Evolutionary conservation across 2,329 filamentous ascomycete species (phyloP), one percentile per base, ranked within the genome.

Genomic region (Penicillium fuscoglaucum): DNA sequence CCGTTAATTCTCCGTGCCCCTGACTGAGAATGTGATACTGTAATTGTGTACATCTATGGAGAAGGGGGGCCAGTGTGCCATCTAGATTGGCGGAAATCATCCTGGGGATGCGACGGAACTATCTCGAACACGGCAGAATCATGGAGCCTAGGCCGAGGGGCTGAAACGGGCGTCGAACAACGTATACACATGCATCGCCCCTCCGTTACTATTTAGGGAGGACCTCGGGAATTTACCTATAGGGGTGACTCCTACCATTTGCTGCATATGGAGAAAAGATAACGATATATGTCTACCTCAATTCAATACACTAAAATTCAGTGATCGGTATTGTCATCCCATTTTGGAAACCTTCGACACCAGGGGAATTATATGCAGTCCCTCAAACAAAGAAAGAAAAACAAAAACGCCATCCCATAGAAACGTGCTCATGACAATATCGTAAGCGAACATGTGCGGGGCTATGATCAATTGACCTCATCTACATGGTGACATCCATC

Each of bases 401-500:
- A 50, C 59, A 52, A 59, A 52, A 65, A 68, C 66, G 67, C 66
- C 67, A 64, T 59, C 55, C 60, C 57, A 66, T 66, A 63, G 64
- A 57, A 59, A 64, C 60, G 65, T 67, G 60, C 63, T 67, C 65
- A 62, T 67, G 63, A 63, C 60, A 58, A 63, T 52, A 59, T 67
- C 65, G 61, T 67, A 64, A 60, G 58, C 61, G 54, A 58, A 53
- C 58, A 67, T 65, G 64, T 63, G 66, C 63, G 55, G 57, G 57
- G 56, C 45, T 51, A 49, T 8, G 29, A 46, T 47, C 43, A 39
- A 46, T 47, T 47, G 28, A 33, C 7, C 47, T 47, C 59, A 51
- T 62, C 60, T 72, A 76, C 62, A 75, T 72, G 37, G 71, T 87
- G 68, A 92, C 83, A 70, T 92, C 81, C 91, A 97, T 97, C 17